Evolutionary conservation across 768 basidiomycete species (phyloP).

Genomic region (Amanita rubescens): DNA sequence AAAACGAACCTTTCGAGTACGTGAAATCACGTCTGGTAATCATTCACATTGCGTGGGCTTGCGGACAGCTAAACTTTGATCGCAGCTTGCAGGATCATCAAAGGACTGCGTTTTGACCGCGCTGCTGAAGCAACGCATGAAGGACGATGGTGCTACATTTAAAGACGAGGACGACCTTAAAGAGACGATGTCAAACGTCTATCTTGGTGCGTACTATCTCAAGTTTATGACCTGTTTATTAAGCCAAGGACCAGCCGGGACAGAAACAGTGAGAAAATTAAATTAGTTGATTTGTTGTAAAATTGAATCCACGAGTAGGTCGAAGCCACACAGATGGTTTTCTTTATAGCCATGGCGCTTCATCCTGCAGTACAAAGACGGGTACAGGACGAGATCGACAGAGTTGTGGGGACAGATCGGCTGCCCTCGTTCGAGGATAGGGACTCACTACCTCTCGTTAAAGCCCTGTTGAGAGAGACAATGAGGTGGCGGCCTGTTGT

Average conservation of each 20-base stretch:
- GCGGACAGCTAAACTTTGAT: neutral
- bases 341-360: neutral
- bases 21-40: neutral
- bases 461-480: neutral
- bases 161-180: neutral
- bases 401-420: constrained; percentile 19
- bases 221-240: no score
- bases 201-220: neutral
- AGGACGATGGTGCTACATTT: neutral
- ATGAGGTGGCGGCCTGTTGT: constrained; percentile 14
- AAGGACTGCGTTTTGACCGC: neutral
- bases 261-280: neutral
- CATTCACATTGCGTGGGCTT: no score
- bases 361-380: constrained; percentile 14
- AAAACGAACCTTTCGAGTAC: neutral
- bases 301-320: neutral
- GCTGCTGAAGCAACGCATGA: neutral
- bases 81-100: neutral
- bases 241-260: neutral
- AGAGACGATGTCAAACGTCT: neutral
- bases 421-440: constrained; percentile 13
- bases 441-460: no score
- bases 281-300: no score
- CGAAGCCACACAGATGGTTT: neutral
- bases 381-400: constrained; percentile 7